A percentile compares a stretch with the other conserved stretches of the same genome.
These are phyloP conservation scores for Peniophora sp. DNA, from an alignment of 1,284 basidiomycete species.

Conservation along the genomic window DNA sequence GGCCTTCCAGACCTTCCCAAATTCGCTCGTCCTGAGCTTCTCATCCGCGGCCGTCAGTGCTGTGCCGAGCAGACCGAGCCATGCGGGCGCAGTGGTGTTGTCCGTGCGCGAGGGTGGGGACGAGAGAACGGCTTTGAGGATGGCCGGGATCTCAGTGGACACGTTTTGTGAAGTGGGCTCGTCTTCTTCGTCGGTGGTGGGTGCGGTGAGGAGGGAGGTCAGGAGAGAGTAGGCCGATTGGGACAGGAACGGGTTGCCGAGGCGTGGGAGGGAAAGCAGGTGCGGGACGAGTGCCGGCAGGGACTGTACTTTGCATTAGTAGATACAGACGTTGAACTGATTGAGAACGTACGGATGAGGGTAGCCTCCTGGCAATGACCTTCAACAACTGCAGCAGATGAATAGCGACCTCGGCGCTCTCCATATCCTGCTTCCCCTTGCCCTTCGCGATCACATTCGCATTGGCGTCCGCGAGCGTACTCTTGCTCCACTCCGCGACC, in stretches of 20 bases:
- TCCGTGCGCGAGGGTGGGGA: slow-evolving; percentile 69
- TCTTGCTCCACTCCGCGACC: slow-evolving; percentile 74
- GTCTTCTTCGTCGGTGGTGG: slow-evolving; percentile 37
- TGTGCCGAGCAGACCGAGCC: slow-evolving; percentile 67
- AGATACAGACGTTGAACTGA: slow-evolving; percentile 6
- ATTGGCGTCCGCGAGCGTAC: slow-evolving; percentile 60
- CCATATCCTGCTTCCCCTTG: slow-evolving; percentile 58
- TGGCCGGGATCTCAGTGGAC: slow-evolving; percentile 47
- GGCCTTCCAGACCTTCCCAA: slow-evolving; percentile 68
- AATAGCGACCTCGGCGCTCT: slow-evolving; percentile 68
- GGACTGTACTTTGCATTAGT: slow-evolving; percentile 37
- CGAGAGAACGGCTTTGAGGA: slow-evolving; percentile 67
- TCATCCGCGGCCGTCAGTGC: slow-evolving; percentile 45
- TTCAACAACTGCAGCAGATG: slow-evolving; percentile 75
- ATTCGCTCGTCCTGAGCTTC: slow-evolving; percentile 40
- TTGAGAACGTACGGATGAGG: slow-evolving; percentile 49
- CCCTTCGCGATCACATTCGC: slow-evolving; percentile 52
- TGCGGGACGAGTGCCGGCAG: slow-evolving; percentile 61
- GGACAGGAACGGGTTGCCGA: slow-evolving; percentile 81
- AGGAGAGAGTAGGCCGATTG: slow-evolving; percentile 78
- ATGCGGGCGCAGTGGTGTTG: slow-evolving; percentile 53
- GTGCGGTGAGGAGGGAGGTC: slow-evolving; percentile 61
- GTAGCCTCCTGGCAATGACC: slow-evolving; percentile 54
- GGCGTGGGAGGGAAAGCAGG: slow-evolving; percentile 71
- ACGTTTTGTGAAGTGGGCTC: slow-evolving; percentile 28